Percentiles rank a stretch among this genome's conserved stretches.
These are phyloP conservation scores for Geotrichum australiense DNA, from an alignment of 1,139 yeast genomes.

Conservation along the genomic window DNA sequence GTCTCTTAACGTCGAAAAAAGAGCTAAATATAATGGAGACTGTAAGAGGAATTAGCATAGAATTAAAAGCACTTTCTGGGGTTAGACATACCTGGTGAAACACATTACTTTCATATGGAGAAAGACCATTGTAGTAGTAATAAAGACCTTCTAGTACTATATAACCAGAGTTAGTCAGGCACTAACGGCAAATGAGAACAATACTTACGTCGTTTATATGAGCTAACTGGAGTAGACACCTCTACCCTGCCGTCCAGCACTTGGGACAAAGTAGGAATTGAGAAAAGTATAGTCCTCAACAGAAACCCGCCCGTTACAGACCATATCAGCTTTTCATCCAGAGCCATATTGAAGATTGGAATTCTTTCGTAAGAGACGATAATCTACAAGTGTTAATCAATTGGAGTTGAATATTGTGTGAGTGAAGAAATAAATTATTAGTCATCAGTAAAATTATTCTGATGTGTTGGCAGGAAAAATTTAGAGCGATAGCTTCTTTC, in stretches of 20 bases:
- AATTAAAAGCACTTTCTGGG: neutral
- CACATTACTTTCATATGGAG: conserved; percentile 78
- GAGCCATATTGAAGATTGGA: neutral
- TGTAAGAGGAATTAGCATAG: neutral
- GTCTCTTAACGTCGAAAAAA: conserved; percentile 39
- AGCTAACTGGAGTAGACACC: conserved; percentile 71
- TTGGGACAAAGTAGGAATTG: conserved; percentile 14
- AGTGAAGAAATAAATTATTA: neutral
- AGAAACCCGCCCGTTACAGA: conserved; percentile 18
- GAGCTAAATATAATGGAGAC: conserved; percentile 57
- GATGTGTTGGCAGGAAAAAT: conserved; percentile 3
- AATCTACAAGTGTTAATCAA: neutral
- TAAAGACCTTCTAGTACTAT: conserved; percentile 73
- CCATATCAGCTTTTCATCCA: conserved; percentile 9
- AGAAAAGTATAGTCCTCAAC: conserved; percentile 21
- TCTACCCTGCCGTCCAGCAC: conserved; percentile 54
- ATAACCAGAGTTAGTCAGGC: conserved; percentile 4
- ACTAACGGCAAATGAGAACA: neutral
- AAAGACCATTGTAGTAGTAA: conserved; percentile 49
- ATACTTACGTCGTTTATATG: conserved; percentile 43
- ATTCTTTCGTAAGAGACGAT: neutral
- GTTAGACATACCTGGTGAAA: conserved; percentile 49
- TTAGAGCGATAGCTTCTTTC: neutral
- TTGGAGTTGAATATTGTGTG: neutral
- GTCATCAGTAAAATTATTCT: conserved; percentile 1